phyloP scores from a whole-genome alignment of 2,329 filamentous ascomycete genomes.

The Chaetothyriales sp. region DNA sequence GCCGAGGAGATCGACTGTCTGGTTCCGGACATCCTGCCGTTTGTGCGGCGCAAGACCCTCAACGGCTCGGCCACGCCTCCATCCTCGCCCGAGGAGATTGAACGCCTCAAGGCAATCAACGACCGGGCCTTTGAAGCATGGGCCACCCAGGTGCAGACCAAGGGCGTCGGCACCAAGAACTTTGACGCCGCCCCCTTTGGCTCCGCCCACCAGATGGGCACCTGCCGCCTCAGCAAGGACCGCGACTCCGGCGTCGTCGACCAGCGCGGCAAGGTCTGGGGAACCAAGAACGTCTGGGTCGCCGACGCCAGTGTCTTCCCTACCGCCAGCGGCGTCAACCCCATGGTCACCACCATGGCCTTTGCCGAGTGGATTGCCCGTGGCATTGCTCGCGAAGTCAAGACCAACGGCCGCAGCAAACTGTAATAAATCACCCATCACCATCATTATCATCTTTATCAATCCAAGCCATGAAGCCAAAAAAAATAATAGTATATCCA shows the following conservation, averaged over 20 bases:
- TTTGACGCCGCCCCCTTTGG: not conserved
- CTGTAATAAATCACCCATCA: too few relatives aligned
- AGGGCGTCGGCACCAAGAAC: conserved; percentile 21
- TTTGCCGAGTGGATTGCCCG: conserved; percentile 33
- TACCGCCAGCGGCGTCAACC: conserved; percentile 36
- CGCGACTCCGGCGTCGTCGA: conserved; percentile 31
- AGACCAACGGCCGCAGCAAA: not conserved
- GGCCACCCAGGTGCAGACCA: conserved; percentile 34
- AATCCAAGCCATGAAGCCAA: too few relatives aligned
- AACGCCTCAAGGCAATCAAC: conserved; percentile 1
- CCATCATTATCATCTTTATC: too few relatives aligned
- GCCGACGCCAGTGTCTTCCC: conserved; percentile 37
- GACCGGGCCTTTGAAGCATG: conserved; percentile 43
- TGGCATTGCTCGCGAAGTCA: conserved; percentile 19
- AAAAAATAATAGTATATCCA: too few relatives aligned
- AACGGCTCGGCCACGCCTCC: not conserved
- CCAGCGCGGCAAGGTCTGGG: conserved; percentile 32
- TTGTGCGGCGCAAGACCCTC: conserved; percentile 31
- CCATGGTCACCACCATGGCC: conserved; percentile 38
- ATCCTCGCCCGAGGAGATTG: conserved; percentile 2
- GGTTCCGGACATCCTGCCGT: conserved; percentile 49
- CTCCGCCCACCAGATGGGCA: conserved; percentile 38
- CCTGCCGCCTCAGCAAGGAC: conserved; percentile 33
- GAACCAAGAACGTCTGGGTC: conserved; percentile 31
- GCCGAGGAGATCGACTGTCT: conserved; percentile 63